These are phyloP conservation scores for Trametes elegans DNA, from an alignment of 768 basidiomycete species.

Conservation along the genomic window DNA sequence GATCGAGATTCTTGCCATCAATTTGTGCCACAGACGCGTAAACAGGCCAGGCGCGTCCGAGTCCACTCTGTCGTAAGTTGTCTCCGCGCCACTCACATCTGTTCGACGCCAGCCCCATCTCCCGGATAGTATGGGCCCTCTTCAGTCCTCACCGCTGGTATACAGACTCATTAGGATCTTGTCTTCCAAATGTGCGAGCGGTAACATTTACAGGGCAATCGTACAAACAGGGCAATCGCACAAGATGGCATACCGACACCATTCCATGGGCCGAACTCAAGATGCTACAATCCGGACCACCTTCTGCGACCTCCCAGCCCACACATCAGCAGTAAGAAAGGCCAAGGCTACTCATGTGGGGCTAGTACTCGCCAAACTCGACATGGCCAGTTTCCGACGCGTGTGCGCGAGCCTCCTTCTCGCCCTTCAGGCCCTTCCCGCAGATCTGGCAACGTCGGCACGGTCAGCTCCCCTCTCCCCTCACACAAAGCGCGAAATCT, in stretches of 20 bases:
- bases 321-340: no score
- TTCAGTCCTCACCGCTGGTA: no score
- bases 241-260: slow-evolving; percentile 3
- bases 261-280: neutral
- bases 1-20: no score
- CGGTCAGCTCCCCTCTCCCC: slow-evolving; percentile 3
- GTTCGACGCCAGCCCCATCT: no score
- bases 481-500: neutral
- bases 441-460: slow-evolving; percentile 54
- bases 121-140: no score
- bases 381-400: slow-evolving; percentile 86
- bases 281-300: neutral
- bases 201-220: neutral
- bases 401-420: slow-evolving; percentile 89
- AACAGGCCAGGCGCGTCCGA: no score
- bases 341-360: no score
- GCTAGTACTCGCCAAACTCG: slow-evolving; percentile 76
- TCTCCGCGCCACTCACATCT: no score
- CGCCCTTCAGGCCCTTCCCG: slow-evolving; percentile 83
- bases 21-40: slow-evolving; percentile 24
- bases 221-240: neutral
- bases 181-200: no score
- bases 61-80: no score
- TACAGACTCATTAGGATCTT: no score
- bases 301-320: slow-evolving; percentile 9